Evolutionary conservation across 1,139 yeast genomes (phyloP).

Genomic region (Pichia terricola): DNA sequence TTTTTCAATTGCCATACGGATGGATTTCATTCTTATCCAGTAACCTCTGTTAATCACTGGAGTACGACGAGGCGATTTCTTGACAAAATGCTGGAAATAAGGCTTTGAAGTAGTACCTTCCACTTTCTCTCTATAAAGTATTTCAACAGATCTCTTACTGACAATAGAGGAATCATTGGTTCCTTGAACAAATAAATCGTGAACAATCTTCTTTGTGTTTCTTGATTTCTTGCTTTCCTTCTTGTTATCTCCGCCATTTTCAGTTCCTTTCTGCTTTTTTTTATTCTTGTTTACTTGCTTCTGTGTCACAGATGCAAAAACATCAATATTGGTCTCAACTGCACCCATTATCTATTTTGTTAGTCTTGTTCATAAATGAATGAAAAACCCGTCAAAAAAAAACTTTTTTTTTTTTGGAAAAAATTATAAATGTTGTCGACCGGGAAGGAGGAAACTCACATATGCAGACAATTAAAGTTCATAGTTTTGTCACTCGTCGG

Average conservation of each 20-base stretch:
- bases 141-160: slow-evolving; percentile 72
- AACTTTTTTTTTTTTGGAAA: no score
- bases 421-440: no score
- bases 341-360: no score
- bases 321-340: neutral
- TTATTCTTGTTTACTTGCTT: slow-evolving; percentile 7
- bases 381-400: no score
- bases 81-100: slow-evolving; percentile 61
- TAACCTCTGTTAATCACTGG: slow-evolving; percentile 81
- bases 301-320: slow-evolving; percentile 10
- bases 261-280: neutral
- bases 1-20: slow-evolving; percentile 40
- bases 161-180: slow-evolving; percentile 80
- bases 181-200: slow-evolving; percentile 64
- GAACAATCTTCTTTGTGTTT: slow-evolving; percentile 38
- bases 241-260: neutral
- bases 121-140: slow-evolving; percentile 40
- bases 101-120: slow-evolving; percentile 16
- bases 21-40: slow-evolving; percentile 73
- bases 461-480: no score
- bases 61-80: slow-evolving; percentile 58
- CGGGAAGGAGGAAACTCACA: no score
- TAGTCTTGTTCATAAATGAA: no score
- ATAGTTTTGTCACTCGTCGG: no score
- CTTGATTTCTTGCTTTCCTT: slow-evolving; percentile 4